A percentile compares a stretch with the other conserved stretches of the same genome.
Evolutionary conservation across 257 asterid species (phyloP).

Genomic region (Solanum sejunctum): DNA sequence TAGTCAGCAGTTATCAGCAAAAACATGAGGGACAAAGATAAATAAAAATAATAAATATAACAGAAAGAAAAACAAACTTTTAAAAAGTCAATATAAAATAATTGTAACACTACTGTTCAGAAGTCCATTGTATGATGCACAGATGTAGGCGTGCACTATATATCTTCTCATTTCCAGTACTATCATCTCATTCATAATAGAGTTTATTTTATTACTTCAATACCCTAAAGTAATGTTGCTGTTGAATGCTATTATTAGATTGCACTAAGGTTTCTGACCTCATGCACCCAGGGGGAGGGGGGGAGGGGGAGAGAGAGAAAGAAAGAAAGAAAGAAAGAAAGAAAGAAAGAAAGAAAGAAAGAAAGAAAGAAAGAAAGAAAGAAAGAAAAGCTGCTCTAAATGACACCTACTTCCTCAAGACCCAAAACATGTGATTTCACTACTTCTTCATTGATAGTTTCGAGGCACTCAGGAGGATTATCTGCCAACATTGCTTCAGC

Average conservation of each 20-base stretch:
- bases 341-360: neutral
- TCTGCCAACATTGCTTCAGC: slow-evolving; percentile 70
- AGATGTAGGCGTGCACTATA: neutral
- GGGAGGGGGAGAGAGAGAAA: neutral
- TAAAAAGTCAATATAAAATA: neutral
- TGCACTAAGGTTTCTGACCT: neutral
- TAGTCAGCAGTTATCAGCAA: neutral
- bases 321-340: neutral
- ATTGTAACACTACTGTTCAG: neutral
- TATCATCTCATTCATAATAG: neutral
- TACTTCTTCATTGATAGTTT: slow-evolving; percentile 59
- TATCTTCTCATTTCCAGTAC: neutral
- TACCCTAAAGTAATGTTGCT: neutral
- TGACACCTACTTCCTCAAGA: slow-evolving; percentile 41
- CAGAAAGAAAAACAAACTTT: neutral
- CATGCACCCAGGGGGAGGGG: neutral
- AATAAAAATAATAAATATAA: neutral
- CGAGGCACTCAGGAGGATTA: slow-evolving; percentile 36
- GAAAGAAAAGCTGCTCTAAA: neutral
- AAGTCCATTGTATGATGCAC: neutral
- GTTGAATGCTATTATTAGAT: neutral
- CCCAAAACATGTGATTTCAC: slow-evolving; percentile 75
- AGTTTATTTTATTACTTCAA: neutral
- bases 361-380: neutral
- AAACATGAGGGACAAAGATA: neutral